Base-by-base conservation (phyloP, 169 alveolate species). In the Plasmodium yoelii region DNA sequence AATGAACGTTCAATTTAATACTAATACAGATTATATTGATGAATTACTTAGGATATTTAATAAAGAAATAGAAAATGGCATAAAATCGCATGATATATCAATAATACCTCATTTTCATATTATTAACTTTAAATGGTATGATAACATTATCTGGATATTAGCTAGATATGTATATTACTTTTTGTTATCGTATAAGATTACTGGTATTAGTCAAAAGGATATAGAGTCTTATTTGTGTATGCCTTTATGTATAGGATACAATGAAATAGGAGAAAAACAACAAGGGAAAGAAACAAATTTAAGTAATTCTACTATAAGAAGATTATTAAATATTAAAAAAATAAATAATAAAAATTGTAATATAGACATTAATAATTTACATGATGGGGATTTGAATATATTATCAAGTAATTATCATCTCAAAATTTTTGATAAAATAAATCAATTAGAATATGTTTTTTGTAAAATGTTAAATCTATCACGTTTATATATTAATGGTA, bases 401-500 rank as follows among this genome's bases (percentile, higher is more conserved):
- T 77, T 91, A 59, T 49, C 87, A 19, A 73, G 68, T 69, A 87
- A 75, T 61, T 87, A 87, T 34, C 92, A 72, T 46, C 46, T 49
- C n/a, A 86, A 86, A 70, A 86, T 86, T 7, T 86, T 86, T 15
- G 87, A 86, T 24, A 47, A 69, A 42, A 46, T 92, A 12, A 93
- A 92, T 34, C 53, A 70, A 44, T 39, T 92, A 19, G 94, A 92
- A 63, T 91, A 87, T 26, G 70, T 55, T 18, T 80, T 88, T 53
- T 89, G 92, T 68, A 95, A 95, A 88, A 93, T 95, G 59, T 82
- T 97, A 73, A 95, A 94, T 82, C 75, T 95, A 68, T 87, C 96
- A 1, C 93, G 95, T 68, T 94, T 95, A 53, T 97, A 98, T 97
- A 92, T 97, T 56, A 92, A 95, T 82, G 92, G 96, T 55, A 93